phyloP scores from a whole-genome alignment of 75 land plant genomes.

The Sequoiadendron giganteum region DNA sequence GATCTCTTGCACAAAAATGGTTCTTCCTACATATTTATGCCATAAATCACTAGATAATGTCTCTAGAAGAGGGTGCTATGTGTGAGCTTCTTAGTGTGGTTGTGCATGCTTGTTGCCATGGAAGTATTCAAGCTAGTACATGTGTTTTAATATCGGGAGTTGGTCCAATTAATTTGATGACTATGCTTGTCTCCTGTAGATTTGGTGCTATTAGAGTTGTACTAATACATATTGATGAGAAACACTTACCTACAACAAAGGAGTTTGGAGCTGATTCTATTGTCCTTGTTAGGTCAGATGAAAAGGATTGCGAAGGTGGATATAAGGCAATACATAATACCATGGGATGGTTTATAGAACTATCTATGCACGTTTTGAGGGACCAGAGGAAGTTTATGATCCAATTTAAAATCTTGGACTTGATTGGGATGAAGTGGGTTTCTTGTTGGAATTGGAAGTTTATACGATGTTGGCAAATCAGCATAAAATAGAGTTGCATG shows the following conservation, averaged over 20 bases:
- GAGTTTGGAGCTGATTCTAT: constrained; percentile 67
- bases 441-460: constrained; percentile 70
- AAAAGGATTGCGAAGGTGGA: constrained; percentile 30
- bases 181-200: constrained; percentile 75
- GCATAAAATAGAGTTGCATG: no score
- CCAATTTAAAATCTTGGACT: constrained; percentile 82
- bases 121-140: constrained; percentile 60
- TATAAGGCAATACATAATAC: background rate
- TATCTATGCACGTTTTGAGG: constrained; percentile 74
- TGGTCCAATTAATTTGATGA: constrained; percentile 85
- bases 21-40: constrained; percentile 34
- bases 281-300: constrained; percentile 56
- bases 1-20: constrained; percentile 32
- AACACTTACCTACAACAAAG: constrained; percentile 67
- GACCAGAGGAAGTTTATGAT: constrained; percentile 74
- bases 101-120: constrained; percentile 80
- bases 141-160: constrained; percentile 75
- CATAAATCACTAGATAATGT: constrained; percentile 37
- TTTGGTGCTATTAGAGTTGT: constrained; percentile 75
- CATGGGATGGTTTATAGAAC: constrained; percentile 89
- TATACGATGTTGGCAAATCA: no score
- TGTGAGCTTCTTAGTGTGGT: constrained; percentile 51
- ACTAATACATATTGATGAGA: no score
- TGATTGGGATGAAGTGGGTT: constrained; percentile 82
- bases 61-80: constrained; percentile 44